Percentiles rank a stretch among this genome's conserved stretches.
Conservation (phyloP, 176 grass and related monocot genomes). For the Zoysia pacifica region DNA sequence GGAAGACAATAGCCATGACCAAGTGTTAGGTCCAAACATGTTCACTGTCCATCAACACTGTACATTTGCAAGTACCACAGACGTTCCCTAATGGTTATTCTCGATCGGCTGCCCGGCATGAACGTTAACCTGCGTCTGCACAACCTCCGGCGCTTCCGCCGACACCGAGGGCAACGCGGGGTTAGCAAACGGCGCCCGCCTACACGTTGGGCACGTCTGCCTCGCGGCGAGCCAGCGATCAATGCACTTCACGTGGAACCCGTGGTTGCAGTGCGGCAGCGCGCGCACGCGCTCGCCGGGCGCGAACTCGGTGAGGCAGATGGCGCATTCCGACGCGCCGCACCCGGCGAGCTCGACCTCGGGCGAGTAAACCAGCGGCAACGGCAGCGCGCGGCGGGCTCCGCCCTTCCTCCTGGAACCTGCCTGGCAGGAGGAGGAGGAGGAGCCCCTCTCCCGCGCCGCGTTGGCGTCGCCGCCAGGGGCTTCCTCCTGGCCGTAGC, state of each 20-base stretch:
- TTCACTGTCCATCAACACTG: slow-evolving; percentile 13
- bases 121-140: slow-evolving; percentile 3
- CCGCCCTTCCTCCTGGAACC: slow-evolving; percentile 27
- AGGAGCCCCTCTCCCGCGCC: not conserved
- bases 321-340: slow-evolving; percentile 74
- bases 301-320: slow-evolving; percentile 88
- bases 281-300: slow-evolving; percentile 75
- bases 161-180: not conserved
- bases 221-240: slow-evolving; percentile 74
- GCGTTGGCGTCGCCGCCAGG: not conserved
- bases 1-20: too few species aligned
- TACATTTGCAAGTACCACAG: not conserved
- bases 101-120: not conserved
- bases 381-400: slow-evolving; percentile 24
- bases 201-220: slow-evolving; percentile 84
- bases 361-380: slow-evolving; percentile 43
- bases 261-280: slow-evolving; percentile 75
- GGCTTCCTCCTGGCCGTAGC: slow-evolving; percentile 40
- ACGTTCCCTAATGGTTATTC: too few species aligned
- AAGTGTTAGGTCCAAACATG: not conserved
- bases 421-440: not conserved
- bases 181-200: slow-evolving; percentile 57
- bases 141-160: not conserved
- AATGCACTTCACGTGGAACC: slow-evolving; percentile 86
- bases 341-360: slow-evolving; percentile 49